Evolutionary conservation across 1,284 basidiomycete species (phyloP).

Genomic region (Apiotrichum domesticum): DNA sequence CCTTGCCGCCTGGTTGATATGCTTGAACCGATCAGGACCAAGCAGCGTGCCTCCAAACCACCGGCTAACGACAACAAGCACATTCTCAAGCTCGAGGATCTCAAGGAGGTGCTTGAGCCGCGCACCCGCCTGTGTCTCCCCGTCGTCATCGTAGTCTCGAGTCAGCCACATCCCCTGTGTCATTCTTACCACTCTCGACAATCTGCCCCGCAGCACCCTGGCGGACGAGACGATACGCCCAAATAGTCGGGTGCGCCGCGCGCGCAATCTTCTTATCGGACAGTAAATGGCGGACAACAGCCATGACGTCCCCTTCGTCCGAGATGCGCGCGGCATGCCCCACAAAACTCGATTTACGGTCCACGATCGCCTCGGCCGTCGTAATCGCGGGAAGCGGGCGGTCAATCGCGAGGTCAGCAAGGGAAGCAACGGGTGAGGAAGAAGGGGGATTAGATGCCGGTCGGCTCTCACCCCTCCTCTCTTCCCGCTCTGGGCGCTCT

Average conservation of each 20-base stretch:
- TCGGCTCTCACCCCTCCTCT: neutral
- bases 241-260: slow-evolving; percentile 81
- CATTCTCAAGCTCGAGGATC: slow-evolving; percentile 63
- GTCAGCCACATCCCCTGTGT: no score
- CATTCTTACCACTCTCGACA: slow-evolving; percentile 34
- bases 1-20: slow-evolving; percentile 82
- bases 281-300: slow-evolving; percentile 65
- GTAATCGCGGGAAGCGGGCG: slow-evolving; percentile 49
- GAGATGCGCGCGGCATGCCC: slow-evolving; percentile 73
- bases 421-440: no score
- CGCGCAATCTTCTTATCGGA: slow-evolving; percentile 55
- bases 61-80: slow-evolving; percentile 66
- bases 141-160: slow-evolving; percentile 86
- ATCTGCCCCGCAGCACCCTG: slow-evolving; percentile 37
- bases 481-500: no score
- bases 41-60: slow-evolving; percentile 58
- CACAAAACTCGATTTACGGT: slow-evolving; percentile 75
- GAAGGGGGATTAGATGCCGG: no score
- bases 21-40: slow-evolving; percentile 84
- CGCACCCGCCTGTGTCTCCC: slow-evolving; percentile 82
- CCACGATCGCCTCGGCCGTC: slow-evolving; percentile 67
- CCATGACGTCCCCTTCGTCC: slow-evolving; percentile 68
- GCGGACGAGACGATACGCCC: slow-evolving; percentile 56
- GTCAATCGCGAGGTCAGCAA: no score
- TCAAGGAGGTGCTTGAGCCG: slow-evolving; percentile 80